These are phyloP conservation scores for Rhizoclosmatium globosum DNA, from an alignment of 192 early-diverging fungal genomes.

Conservation along the genomic window DNA sequence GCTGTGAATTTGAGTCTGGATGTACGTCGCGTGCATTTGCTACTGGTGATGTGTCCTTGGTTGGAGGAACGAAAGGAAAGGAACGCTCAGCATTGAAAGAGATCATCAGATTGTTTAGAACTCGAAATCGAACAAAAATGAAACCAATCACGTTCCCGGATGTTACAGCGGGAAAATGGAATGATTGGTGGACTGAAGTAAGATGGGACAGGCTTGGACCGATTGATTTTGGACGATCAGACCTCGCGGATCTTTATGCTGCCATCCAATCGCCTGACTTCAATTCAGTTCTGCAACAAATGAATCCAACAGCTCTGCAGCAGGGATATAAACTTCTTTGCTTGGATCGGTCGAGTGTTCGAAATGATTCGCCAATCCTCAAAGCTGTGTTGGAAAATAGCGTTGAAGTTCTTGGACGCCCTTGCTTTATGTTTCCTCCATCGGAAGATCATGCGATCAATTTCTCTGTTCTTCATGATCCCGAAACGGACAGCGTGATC, in stretches of 20 bases:
- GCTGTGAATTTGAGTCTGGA: conserved; percentile 41
- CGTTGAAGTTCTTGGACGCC: conserved; percentile 4
- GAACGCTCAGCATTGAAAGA: conserved; percentile 7
- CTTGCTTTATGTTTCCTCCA: conserved; percentile 38
- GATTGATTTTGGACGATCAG: background rate
- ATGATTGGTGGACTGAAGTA: conserved; percentile 5
- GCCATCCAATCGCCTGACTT: background rate
- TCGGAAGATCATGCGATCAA: conserved; percentile 38
- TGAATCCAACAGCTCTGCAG: background rate
- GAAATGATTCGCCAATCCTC: conserved; percentile 18
- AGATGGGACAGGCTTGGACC: background rate
- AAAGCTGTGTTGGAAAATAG: conserved; percentile 6
- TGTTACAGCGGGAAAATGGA: background rate
- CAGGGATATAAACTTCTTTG: background rate
- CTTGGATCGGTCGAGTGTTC: background rate
- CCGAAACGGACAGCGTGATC: conserved; percentile 40
- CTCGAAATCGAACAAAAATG: conserved; percentile 12
- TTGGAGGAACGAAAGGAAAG: conserved; percentile 12
- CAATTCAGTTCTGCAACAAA: background rate
- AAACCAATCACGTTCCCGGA: background rate
- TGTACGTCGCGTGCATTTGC: conserved; percentile 23
- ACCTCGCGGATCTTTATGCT: conserved; percentile 4
- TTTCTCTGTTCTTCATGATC: conserved; percentile 43
- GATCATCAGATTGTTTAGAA: background rate
- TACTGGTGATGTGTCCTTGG: conserved; percentile 13